Percentiles rank a stretch among this genome's conserved stretches.
Conservation (phyloP, 352 stramenopile species). For the Peronospora destructor region DNA sequence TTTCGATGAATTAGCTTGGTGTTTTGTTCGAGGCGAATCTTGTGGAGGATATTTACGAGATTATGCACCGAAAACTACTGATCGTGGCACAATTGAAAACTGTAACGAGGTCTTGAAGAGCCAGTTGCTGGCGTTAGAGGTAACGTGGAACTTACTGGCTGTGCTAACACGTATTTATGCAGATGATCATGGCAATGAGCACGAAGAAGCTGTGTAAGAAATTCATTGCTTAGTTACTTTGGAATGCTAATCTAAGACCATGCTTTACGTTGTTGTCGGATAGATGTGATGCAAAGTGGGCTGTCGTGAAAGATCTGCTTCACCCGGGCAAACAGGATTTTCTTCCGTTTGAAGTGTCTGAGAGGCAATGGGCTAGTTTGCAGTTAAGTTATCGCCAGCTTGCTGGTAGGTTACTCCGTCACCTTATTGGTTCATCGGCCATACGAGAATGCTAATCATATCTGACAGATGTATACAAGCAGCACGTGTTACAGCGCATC, state of each 20-base stretch:
- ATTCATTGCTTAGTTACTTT: not conserved
- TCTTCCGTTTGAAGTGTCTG: conserved; percentile 28
- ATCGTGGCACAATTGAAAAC: conserved; percentile 2
- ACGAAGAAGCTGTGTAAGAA: conserved; percentile 23
- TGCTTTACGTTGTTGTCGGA: not conserved
- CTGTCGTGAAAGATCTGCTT: conserved; percentile 38
- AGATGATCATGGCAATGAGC: not conserved
- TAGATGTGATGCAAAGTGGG: conserved; percentile 41
- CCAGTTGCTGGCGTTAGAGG: conserved; percentile 26
- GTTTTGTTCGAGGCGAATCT: conserved; percentile 34
- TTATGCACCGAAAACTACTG: conserved; percentile 9
- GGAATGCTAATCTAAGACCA: not conserved
- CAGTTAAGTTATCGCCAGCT: conserved; percentile 11
- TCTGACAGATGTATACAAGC: conserved; percentile 27
- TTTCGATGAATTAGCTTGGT: conserved; percentile 34
- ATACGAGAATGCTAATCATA: conserved; percentile 3
- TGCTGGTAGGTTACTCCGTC: conserved; percentile 13
- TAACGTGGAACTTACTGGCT: conserved; percentile 26
- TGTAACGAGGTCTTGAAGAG: conserved; percentile 24
- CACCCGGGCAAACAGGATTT: conserved; percentile 31
- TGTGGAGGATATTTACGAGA: conserved; percentile 36
- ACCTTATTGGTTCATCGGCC: not conserved
- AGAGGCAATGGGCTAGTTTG: not conserved
- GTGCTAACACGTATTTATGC: conserved; percentile 19
- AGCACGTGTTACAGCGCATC: conserved; percentile 30